phyloP scores from a whole-genome alignment of 371 early-diverging fungal genomes.

The Gilbertella persicaria region DNA sequence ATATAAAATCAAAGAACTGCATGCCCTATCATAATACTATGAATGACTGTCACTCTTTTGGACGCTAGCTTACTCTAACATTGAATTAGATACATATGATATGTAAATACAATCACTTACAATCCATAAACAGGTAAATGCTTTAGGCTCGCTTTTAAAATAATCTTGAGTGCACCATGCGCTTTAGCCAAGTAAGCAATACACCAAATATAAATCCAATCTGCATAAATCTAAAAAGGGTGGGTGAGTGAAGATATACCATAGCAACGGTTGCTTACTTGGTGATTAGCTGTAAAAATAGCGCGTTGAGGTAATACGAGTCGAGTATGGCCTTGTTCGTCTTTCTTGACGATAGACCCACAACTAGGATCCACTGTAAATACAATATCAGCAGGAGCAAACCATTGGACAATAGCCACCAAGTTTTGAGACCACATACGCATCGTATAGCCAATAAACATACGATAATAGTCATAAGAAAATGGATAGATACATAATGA shows the following conservation, averaged over 20 bases:
- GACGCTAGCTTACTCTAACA: too few species aligned
- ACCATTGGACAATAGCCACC: constrained; percentile 61
- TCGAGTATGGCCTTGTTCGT: constrained; percentile 12
- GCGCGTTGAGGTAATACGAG: constrained; percentile 49
- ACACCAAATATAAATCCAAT: constrained; percentile 90
- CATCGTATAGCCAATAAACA: constrained; percentile 57
- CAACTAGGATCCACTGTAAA: constrained; percentile 56
- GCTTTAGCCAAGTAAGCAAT: constrained; percentile 65
- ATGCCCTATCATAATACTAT: too few species aligned
- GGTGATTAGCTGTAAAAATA: constrained; percentile 79
- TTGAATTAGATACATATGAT: not conserved
- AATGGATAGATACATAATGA: constrained; percentile 38
- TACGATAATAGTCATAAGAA: constrained; percentile 38
- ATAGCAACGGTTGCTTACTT: constrained; percentile 51
- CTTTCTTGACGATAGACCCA: constrained; percentile 21
- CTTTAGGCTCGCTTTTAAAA: constrained; percentile 77
- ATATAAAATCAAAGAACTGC: constrained; percentile 84
- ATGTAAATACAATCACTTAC: constrained; percentile 41
- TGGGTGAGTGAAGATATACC: too few species aligned
- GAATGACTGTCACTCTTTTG: too few species aligned
- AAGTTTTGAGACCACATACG: constrained; percentile 64
- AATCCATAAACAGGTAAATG: constrained; percentile 83
- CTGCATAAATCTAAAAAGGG: constrained; percentile 83
- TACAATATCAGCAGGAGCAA: constrained; percentile 65
- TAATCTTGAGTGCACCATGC: constrained; percentile 81